A percentile compares a stretch with the other conserved stretches of the same genome.
phyloP scores from a whole-genome alignment of 2,329 filamentous ascomycete species.

The Xylariaceae sp. region DNA sequence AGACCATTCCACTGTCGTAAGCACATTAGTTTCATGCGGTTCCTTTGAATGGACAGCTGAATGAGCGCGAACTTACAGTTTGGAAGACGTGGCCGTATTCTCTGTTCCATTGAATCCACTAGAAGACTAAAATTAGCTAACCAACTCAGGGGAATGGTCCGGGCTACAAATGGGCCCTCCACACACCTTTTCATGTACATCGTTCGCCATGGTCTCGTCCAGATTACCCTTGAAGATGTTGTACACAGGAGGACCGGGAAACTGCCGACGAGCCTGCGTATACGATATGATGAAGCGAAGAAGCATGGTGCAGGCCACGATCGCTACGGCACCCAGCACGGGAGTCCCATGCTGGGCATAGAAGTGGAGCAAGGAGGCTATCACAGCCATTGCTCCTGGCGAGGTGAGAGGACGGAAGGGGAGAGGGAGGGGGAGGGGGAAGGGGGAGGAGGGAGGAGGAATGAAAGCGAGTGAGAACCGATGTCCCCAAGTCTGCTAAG shows the following conservation, averaged over 20 bases:
- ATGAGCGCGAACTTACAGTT: conserved; percentile 4
- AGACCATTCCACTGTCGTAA: conserved; percentile 13
- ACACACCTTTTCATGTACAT: conserved; percentile 14
- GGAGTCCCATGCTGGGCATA: conserved; percentile 8
- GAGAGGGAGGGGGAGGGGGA: not conserved
- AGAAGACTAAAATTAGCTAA: not conserved
- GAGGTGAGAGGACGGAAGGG: not conserved
- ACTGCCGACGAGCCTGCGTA: conserved; percentile 12
- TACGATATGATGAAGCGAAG: conserved; percentile 13
- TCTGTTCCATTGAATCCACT: conserved; percentile 17
- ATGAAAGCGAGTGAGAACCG: not conserved
- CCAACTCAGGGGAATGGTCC: not conserved
- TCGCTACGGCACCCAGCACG: not conserved
- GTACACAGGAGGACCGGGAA: conserved; percentile 14
- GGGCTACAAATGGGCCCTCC: not conserved
- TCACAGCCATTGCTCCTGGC: conserved; percentile 11
- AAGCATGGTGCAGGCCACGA: conserved; percentile 5
- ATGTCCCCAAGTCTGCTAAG: not conserved
- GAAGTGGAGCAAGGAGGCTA: conserved; percentile 6
- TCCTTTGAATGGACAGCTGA: not conserved
- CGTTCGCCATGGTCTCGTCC: conserved; percentile 13
- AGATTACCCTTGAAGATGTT: conserved; percentile 12
- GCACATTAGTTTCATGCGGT: not conserved
- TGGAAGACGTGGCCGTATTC: conserved; percentile 16
- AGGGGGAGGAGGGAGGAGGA: not conserved